A percentile compares a stretch with the other conserved stretches of the same genome.
These are phyloP conservation scores for Cryptococcus deneoformans DNA, from an alignment of 1,284 basidiomycete species.

Conservation along the genomic window DNA sequence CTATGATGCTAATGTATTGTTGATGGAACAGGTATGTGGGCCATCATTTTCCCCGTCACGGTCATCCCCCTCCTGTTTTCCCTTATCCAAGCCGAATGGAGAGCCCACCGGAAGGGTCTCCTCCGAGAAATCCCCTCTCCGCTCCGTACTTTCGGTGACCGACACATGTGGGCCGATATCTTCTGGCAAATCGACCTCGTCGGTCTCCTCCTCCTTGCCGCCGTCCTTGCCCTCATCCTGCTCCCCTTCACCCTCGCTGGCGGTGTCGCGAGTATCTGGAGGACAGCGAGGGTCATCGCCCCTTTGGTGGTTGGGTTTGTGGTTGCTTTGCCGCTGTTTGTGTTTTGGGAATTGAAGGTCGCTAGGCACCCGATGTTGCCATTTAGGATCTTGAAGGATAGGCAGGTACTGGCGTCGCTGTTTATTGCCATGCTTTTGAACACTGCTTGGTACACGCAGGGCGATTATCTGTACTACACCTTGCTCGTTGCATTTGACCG, in stretches of 20 bases:
- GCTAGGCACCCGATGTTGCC: constrained; percentile 48
- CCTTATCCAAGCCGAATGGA: constrained; percentile 36
- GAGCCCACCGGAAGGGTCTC: constrained; percentile 31
- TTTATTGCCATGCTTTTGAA: constrained; percentile 49
- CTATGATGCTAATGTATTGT: background rate
- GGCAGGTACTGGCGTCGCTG: constrained; percentile 46
- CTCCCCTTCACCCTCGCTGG: constrained; percentile 50
- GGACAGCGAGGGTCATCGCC: constrained; percentile 44
- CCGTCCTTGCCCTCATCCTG: constrained; percentile 44
- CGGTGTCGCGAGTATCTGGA: constrained; percentile 34
- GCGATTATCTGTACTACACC: constrained; percentile 47
- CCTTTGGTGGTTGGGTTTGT: constrained; percentile 49
- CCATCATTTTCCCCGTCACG: constrained; percentile 49
- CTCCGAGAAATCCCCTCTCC: constrained; percentile 38
- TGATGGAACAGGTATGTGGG: constrained; percentile 41
- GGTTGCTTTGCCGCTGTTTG: constrained; percentile 43
- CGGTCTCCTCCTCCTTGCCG: constrained; percentile 47
- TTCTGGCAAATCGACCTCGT: constrained; percentile 51
- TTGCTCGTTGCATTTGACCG: constrained; percentile 48
- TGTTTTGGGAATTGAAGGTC: constrained; percentile 46
- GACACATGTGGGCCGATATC: constrained; percentile 32
- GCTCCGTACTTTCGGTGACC: constrained; percentile 15
- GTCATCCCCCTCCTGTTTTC: constrained; percentile 40
- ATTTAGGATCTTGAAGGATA: constrained; percentile 45
- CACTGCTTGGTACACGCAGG: constrained; percentile 47